Evolutionary conservation across 1,284 basidiomycete species (phyloP).

Genomic region (Fomitopsis pinicola): DNA sequence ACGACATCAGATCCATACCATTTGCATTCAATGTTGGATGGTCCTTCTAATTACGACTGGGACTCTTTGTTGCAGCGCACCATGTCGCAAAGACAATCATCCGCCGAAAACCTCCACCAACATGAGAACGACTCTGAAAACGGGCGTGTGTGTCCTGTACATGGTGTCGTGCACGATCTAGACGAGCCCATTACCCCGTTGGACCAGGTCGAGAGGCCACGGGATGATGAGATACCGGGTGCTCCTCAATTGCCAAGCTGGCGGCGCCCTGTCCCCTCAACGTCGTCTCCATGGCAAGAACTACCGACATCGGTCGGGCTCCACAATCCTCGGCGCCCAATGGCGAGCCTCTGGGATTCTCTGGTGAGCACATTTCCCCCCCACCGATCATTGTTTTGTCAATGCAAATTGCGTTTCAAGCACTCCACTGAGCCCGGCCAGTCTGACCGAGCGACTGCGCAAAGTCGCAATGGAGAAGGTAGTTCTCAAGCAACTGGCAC

Average conservation of each 20-base stretch:
- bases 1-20: not conserved
- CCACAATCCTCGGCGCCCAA: not conserved
- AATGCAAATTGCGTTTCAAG: not conserved
- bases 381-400: not conserved
- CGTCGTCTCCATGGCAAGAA: not conserved
- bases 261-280: not conserved
- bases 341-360: not conserved
- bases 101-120: not conserved
- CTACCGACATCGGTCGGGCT: not conserved
- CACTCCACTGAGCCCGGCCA: not conserved
- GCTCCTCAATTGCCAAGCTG: not conserved
- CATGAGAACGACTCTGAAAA: not conserved
- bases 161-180: not conserved
- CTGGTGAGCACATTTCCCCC: not conserved
- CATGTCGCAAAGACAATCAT: not conserved
- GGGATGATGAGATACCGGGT: not conserved
- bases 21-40: not conserved
- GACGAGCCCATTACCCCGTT: not conserved
- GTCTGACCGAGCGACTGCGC: not conserved
- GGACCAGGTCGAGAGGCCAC: not conserved
- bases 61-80: not conserved
- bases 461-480: not conserved
- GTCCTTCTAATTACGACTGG: not conserved
- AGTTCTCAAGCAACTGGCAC: not conserved
- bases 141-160: not conserved